Base-by-base conservation (phyloP, 805 yeast genomes). In the Komagataella pastoris region DNA sequence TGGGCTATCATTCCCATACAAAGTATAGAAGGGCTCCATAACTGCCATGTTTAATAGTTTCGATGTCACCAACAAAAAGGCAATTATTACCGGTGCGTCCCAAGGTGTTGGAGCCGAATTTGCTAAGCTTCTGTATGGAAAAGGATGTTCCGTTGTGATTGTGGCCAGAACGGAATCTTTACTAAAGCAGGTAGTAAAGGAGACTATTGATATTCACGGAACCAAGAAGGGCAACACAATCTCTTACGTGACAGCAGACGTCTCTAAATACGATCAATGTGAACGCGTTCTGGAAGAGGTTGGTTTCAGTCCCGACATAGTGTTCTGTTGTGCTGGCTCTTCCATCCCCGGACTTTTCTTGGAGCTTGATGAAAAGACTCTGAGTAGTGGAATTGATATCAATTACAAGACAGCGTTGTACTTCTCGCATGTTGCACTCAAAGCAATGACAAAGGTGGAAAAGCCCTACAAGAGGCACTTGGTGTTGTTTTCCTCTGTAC, bases 81-180 rank as follows among this genome's bases (percentile, higher is more conserved):
- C 84, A 2, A 74, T 91, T 17, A 74, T 91, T n/a, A 79, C 96
- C 0, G 99, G 99, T 3, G 98, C 88, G 0, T 88, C 97, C 0
- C 99, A 91, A 61, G 99, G 99, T 0, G 70, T 91, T 1, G 99
- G 99, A 0, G 81, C 81, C 3, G 86, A 84, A 44, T 65, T 91
- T 52, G 96, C 95, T 0, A 68, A 70, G 46, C 72, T 76, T 52
- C 54, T 71, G 2, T 60, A 57, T 21, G n/a, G 50, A 3, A 58
- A 62, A 17, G 81, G 83, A 3, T 85, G 89, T 44, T 74, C 77
- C 51, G 86, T 90, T 1, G 69, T 85, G 1, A 66, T 93, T 17
- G 84, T 90, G 10, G 88, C 97, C 1, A 73, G 99, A 56, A 83
- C 91, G 0, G 81, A 75, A 54, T 50, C 73, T 3, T 83, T 81